These are phyloP conservation scores for Colletotrichum destructivum DNA, from an alignment of 2,329 filamentous ascomycete genomes.

Conservation along the genomic window DNA sequence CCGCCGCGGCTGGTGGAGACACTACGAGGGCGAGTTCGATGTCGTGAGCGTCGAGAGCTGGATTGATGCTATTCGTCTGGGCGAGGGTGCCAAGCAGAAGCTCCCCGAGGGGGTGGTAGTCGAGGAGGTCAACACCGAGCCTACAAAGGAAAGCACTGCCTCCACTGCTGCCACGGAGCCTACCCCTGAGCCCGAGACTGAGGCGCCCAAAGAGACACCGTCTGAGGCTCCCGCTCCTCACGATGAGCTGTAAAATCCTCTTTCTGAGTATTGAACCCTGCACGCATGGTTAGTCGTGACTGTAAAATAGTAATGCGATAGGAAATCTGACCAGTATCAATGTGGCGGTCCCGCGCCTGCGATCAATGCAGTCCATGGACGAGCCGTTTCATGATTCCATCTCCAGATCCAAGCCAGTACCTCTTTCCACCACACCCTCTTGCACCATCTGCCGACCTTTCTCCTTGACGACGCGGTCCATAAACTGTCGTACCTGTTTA, in stretches of 20 bases:
- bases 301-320: constrained; percentile 32
- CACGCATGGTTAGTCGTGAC: constrained; percentile 20
- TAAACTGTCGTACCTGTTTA: constrained; percentile 83
- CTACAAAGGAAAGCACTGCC: constrained; percentile 18
- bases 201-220: constrained; percentile 55
- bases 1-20: constrained; percentile 88
- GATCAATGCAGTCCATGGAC: constrained; percentile 34
- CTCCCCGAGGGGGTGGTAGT: constrained; percentile 75
- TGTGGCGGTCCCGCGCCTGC: constrained; percentile 1
- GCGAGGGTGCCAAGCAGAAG: constrained; percentile 86
- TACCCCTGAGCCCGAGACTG: constrained; percentile 44
- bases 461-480: constrained; percentile 84
- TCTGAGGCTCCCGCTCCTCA: constrained; percentile 53
- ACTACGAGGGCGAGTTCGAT: constrained; percentile 75
- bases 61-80: constrained; percentile 92
- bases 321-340: constrained; percentile 32
- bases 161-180: constrained; percentile 40
- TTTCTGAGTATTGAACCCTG: constrained; percentile 8
- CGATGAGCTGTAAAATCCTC: constrained; percentile 63
- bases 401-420: constrained; percentile 66
- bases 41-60: constrained; percentile 80
- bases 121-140: constrained; percentile 43
- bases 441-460: constrained; percentile 77
- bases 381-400: constrained; percentile 56
- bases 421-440: constrained; percentile 66